Base-by-base conservation (phyloP, 805 yeast genomes). In the Starmerella gropengiesseri region DNA sequence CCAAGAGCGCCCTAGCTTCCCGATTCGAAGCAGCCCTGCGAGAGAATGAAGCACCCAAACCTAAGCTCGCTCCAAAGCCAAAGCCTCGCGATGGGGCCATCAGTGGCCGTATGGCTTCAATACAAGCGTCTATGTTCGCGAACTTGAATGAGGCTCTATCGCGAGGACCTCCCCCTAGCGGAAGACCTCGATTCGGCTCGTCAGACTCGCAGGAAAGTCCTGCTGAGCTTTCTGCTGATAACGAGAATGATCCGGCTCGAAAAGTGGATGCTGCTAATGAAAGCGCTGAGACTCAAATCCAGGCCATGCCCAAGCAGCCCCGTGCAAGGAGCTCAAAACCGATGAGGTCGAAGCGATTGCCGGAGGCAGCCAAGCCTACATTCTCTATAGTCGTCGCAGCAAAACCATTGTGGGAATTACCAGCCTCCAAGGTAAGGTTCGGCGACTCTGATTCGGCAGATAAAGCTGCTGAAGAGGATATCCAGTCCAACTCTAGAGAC, bases 321-420 rank as follows among this genome's bases (percentile, higher is more conserved):
- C 45, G 61, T 5, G 57, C 55, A 5, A 50, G 49, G 18, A 63
- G 61, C 2, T 61, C 63, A 5, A 42, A 43, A 11, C 50, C 63
- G 7, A 27, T 41, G 14, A 32, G 51, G 11, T n/a, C 37, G 7
- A 34, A 34, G 21, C 50, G 62, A 8, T 53, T 60, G 7, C 65
- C 65, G 9, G 51, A 55, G 4, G 43, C 41, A 16, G 62, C 60
- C 14, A 54, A 57, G 45, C 45, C 54, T 8, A 41, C 40, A 16
- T 49, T 47, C 43, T 32, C 43, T 3, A 49, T 53, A 7, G 47
- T 46, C 2, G 41, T 44, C 2, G 43, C 45, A 2, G 43, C 34
- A 6, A 12, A 21, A 28, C 48, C 52, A 1, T n/a, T 58, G n/a
- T 39, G 55, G 47, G 42, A 34, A 14, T 13, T 44, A 8, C 40